These are phyloP conservation scores for Neurospora cerealis DNA, from an alignment of 495 filamentous ascomycete species.

Conservation along the genomic window DNA sequence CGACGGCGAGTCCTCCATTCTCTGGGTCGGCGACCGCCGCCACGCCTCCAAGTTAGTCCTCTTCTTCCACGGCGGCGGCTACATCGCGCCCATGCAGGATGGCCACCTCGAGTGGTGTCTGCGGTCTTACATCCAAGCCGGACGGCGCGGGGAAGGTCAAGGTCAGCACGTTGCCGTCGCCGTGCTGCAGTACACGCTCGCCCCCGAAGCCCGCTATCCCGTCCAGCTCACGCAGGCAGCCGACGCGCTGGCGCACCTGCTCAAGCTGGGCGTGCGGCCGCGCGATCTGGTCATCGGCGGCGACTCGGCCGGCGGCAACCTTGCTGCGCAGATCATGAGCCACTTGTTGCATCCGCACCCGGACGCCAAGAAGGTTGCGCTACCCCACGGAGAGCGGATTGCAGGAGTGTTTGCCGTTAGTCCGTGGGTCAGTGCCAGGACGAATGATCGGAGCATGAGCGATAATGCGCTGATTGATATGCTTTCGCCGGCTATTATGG, in stretches of 20 bases:
- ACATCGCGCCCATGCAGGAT: constrained; percentile 8
- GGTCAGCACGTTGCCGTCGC: constrained; percentile 18
- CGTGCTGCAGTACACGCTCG: constrained; percentile 22
- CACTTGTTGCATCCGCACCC: constrained; percentile 22
- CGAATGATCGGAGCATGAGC: constrained; percentile 1
- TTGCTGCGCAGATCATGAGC: constrained; percentile 16
- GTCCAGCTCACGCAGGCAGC: constrained; percentile 20
- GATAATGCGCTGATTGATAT: constrained; percentile 21
- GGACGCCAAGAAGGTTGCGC: not conserved
- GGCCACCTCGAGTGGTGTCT: constrained; percentile 22
- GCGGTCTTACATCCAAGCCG: constrained; percentile 15
- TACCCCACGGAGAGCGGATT: constrained; percentile 5
- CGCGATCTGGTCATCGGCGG: constrained; percentile 20
- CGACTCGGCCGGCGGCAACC: constrained; percentile 24
- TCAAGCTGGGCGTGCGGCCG: constrained; percentile 13
- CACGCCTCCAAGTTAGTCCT: constrained; percentile 22
- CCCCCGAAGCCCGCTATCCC: constrained; percentile 17
- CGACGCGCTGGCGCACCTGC: constrained; percentile 12
- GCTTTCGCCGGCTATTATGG: constrained; percentile 7
- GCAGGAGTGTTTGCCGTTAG: constrained; percentile 21
- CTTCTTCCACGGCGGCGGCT: constrained; percentile 28
- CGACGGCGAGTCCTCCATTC: constrained; percentile 13
- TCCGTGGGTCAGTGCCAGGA: constrained; percentile 14
- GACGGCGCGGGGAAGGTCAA: not conserved
- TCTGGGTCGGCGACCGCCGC: constrained; percentile 24